Base-by-base conservation (phyloP, 2,329 filamentous ascomycete genomes). In the Cephalotrichum gorgonifer region DNA sequence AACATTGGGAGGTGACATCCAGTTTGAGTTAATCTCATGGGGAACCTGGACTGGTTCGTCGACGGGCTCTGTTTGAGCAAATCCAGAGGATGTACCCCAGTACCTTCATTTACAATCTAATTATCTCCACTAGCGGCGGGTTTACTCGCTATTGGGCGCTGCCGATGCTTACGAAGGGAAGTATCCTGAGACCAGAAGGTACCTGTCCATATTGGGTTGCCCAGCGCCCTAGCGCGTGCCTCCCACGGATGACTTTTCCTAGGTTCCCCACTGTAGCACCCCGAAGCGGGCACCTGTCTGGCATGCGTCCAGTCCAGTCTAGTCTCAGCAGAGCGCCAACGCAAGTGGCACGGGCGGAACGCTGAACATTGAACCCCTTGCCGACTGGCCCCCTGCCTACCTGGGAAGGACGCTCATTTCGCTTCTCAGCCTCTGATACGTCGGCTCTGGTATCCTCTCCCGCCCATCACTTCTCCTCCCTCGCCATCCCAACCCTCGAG, bases 371-470 rank as follows among this genome's bases (percentile, higher is more conserved):
- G 33, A 31, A 33, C 44, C 44, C 44, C 44, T 48, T 48, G 46
- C 46, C 46, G 35, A 43, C 38, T 27, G n/a, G n/a, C 33, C 22
- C 31, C 44, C 35, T 39, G 35, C 35, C 35, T 22, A 6, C 46
- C 26, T 26, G 23, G 31, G 38, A 31, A 38, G 30, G 33, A 39
- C 27, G 39, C 33, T 48, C 46, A 48, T 48, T 38, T 48, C 46
- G 38, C 46, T 48, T 48, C 46, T 48, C 38, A 42, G 46, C 46
- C 46, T 48, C 46, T 48, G 46, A 48, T 48, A 48, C 46, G 46
- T 43, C 46, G 23, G 38, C 25, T 14, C 31, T 26, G 27, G 22
- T 38, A 35, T 25, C 23, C 44, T 47, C 44, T 47, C 44, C 33
- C 44, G 31, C 44, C 44, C 44, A 23, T 46, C 44, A 46, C 44